phyloP scores from a whole-genome alignment of 257 asterid genomes.

The Solanum stenotomum region DNA sequence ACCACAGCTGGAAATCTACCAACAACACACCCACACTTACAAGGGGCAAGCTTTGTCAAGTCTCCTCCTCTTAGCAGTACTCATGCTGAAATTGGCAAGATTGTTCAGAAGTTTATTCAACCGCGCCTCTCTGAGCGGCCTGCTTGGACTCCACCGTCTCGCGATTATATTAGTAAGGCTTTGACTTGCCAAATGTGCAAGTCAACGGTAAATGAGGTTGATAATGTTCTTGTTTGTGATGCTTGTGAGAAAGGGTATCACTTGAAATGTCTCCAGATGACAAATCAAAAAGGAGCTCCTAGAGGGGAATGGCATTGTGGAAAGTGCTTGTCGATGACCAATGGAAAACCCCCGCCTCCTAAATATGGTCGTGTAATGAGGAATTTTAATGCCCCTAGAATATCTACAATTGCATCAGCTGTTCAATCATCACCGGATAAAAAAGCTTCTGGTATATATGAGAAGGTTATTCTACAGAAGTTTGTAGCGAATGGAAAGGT shows the following conservation, averaged over 20 bases:
- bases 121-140: slow-evolving; percentile 44
- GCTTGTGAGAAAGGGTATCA: slow-evolving; percentile 95
- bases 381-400: slow-evolving; percentile 44
- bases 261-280: slow-evolving; percentile 74
- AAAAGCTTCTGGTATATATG: slow-evolving; percentile 34
- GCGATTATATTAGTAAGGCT: slow-evolving; percentile 79
- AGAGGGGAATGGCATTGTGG: slow-evolving; percentile 97
- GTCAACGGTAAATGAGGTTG: slow-evolving; percentile 47
- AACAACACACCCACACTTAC: slow-evolving; percentile 26
- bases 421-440: slow-evolving; percentile 36
- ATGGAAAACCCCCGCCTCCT: slow-evolving; percentile 96
- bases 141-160: slow-evolving; percentile 80
- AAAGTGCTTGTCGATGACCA: slow-evolving; percentile 73
- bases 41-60: slow-evolving; percentile 33
- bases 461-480: slow-evolving; percentile 37
- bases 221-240: slow-evolving; percentile 80
- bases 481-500: slow-evolving; percentile 36
- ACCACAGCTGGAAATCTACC: slow-evolving; percentile 27
- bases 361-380: slow-evolving; percentile 98
- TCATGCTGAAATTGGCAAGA: slow-evolving; percentile 72
- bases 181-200: slow-evolving; percentile 74
- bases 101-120: slow-evolving; percentile 67
- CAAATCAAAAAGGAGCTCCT: slow-evolving; percentile 58
- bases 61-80: slow-evolving; percentile 32
- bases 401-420: slow-evolving; percentile 30